Percentiles rank a stretch among this genome's conserved stretches.
These are phyloP conservation scores for Penicillium hesseltinei DNA, from an alignment of 2,329 filamentous ascomycete species.

Conservation along the genomic window DNA sequence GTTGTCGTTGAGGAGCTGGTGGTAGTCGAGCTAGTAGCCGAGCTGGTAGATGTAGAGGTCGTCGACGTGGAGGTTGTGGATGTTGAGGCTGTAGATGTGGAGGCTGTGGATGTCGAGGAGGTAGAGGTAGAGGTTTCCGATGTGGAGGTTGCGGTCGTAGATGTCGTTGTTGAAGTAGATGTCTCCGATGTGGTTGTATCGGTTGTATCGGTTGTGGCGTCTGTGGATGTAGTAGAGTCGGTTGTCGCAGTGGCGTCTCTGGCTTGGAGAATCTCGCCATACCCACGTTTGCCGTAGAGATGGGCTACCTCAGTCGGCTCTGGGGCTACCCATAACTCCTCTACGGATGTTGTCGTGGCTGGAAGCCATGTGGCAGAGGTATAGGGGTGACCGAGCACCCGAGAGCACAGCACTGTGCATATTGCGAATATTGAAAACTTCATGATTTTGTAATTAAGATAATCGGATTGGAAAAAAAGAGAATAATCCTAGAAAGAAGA, in stretches of 20 bases:
- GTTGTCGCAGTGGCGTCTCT: background rate
- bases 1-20: slow-evolving; percentile 2
- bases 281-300: background rate
- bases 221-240: background rate
- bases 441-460: background rate
- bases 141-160: background rate
- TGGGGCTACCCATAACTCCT: background rate
- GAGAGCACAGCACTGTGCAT: background rate
- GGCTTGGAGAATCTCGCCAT: background rate
- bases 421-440: background rate
- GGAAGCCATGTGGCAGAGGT: background rate
- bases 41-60: background rate
- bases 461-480: background rate
- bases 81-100: background rate
- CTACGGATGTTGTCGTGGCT: background rate
- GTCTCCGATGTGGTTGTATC: background rate
- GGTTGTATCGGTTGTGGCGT: background rate
- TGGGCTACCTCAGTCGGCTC: background rate
- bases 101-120: background rate
- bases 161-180: slow-evolving; percentile 3
- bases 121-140: slow-evolving; percentile 1
- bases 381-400: slow-evolving; percentile 3
- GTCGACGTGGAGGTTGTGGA: background rate
- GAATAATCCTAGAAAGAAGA: background rate
- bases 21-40: background rate